Evolutionary conservation across 352 stramenopile species (phyloP), one percentile per base, ranked within the genome.

Genomic region (Globisporangium lucens): DNA sequence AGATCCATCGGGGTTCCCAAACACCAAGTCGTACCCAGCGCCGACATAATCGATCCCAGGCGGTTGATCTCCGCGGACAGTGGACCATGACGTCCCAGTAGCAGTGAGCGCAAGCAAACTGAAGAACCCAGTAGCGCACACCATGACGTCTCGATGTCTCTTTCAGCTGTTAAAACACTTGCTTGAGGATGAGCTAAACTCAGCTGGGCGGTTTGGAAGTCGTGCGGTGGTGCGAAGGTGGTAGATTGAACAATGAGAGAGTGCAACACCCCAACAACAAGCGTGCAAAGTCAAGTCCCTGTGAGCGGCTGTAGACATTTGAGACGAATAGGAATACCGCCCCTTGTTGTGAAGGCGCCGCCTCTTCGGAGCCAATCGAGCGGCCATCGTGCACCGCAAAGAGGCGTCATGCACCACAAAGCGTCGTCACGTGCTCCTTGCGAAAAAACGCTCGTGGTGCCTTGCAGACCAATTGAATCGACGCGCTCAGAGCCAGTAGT

Each of bases 41-140:
- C 72, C 72, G 3, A 77, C 60, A 49, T 71, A 73, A 38, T 73
- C 68, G n/a, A 77, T 75, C 17, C 67, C 71, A n/a, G 63, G 64
- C 3, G 71, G 71, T 47, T 69, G 71, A 7, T 63, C 60, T 51
- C 56, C 56, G 10, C n/a, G 56, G n/a, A 62, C 56, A 35, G n/a
- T 49, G 56, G 36, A 17, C 30, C 10, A 8, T 2, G 27, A 51
- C 4, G 33, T 49, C 6, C 3, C 38, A 46, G 56, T 6, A 24
- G 30, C 36, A 22, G 20, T 29, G 8, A 62, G 56, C n/a, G 56
- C 9, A 17, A 49, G 15, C n/a, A 62, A 27, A 12, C 56, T 62
- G n/a, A 46, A 6, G 56, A 62, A 33, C 17, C n/a, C 56, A 22
- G 30, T 35, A 51, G 27, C 27, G 27, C 29, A 27, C 6, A 51